Conservation (phyloP, 2,329 filamentous ascomycete genomes). For the Penicillium sp. region DNA sequence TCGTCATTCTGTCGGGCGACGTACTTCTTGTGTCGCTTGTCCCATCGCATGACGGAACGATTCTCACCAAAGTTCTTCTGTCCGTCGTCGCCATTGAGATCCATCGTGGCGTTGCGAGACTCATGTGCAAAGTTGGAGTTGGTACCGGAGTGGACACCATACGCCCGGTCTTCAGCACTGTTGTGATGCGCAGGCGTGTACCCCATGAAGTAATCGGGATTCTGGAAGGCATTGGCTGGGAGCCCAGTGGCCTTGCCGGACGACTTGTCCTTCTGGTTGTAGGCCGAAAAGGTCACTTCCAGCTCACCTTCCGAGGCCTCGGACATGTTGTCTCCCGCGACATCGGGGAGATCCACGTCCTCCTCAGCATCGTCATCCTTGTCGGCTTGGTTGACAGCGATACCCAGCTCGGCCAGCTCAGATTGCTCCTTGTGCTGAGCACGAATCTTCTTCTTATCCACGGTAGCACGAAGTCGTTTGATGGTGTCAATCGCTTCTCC, state of each 20-base stretch:
- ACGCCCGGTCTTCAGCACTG: slow-evolving; percentile 81
- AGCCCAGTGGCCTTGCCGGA: slow-evolving; percentile 48
- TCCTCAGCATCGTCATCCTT: slow-evolving; percentile 30
- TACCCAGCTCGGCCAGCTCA: slow-evolving; percentile 22
- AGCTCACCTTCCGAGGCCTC: slow-evolving; percentile 58
- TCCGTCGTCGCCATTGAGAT: slow-evolving; percentile 82
- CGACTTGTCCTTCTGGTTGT: slow-evolving; percentile 43
- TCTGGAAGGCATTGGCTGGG: slow-evolving; percentile 57
- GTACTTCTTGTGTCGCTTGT: slow-evolving; percentile 95
- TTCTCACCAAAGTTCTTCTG: slow-evolving; percentile 71
- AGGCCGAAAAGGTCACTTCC: slow-evolving; percentile 64
- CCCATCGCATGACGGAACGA: slow-evolving; percentile 80
- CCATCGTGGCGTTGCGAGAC: slow-evolving; percentile 84
- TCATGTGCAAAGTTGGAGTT: slow-evolving; percentile 76
- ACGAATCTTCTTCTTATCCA: slow-evolving; percentile 40
- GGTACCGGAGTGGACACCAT: slow-evolving; percentile 81
- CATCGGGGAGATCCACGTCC: slow-evolving; percentile 30
- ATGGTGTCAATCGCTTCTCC: slow-evolving; percentile 56
- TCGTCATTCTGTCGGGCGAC: slow-evolving; percentile 88
- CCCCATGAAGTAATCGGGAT: slow-evolving; percentile 91
- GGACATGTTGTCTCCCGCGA: slow-evolving; percentile 46
- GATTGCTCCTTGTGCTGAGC: slow-evolving; percentile 26
- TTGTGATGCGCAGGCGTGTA: slow-evolving; percentile 80
- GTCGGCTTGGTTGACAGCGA: slow-evolving; percentile 28
- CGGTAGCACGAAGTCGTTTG: slow-evolving; percentile 37